Evolutionary conservation across 305 asterid genomes (phyloP).

Genomic region (Fraxinus albicans): DNA sequence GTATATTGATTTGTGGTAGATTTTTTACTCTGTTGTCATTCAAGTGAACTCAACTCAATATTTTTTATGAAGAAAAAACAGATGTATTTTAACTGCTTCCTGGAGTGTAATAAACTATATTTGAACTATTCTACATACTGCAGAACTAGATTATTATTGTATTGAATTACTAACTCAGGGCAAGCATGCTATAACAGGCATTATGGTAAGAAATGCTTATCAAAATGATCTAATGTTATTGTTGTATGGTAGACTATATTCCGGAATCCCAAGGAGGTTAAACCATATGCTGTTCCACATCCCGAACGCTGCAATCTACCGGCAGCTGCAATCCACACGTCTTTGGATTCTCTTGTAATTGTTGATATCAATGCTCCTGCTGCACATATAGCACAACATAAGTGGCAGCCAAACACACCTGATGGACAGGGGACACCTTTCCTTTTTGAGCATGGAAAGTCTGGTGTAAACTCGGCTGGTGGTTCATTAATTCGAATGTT

Average conservation of each 20-base stretch:
- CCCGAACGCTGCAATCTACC: slow-evolving; percentile 99
- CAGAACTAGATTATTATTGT: slow-evolving; percentile 13
- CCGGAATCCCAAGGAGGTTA: slow-evolving; percentile 84
- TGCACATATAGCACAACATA: slow-evolving; percentile 93
- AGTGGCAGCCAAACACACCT: slow-evolving; percentile 99
- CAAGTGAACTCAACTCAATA: neutral
- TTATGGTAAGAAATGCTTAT: neutral
- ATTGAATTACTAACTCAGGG: neutral
- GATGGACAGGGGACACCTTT: slow-evolving; percentile 97
- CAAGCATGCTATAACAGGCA: slow-evolving; percentile 13
- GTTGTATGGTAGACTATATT: slow-evolving; percentile 70
- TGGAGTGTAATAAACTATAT: slow-evolving; percentile 10
- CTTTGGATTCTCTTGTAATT: slow-evolving; percentile 80
- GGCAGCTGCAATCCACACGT: slow-evolving; percentile 90
- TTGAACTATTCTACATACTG: slow-evolving; percentile 10
- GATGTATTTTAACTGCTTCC: slow-evolving; percentile 1
- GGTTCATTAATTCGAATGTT: slow-evolving; percentile 98
- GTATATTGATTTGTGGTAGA: neutral
- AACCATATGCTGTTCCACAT: slow-evolving; percentile 73
- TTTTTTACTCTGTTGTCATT: neutral
- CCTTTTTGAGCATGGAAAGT: slow-evolving; percentile 91
- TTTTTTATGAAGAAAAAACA: neutral
- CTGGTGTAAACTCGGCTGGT: slow-evolving; percentile 67
- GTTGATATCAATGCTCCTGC: slow-evolving; percentile 86
- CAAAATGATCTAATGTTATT: slow-evolving; percentile 24